Conservation (phyloP, 306 rosid species). For the Corylus avellana region DNA sequence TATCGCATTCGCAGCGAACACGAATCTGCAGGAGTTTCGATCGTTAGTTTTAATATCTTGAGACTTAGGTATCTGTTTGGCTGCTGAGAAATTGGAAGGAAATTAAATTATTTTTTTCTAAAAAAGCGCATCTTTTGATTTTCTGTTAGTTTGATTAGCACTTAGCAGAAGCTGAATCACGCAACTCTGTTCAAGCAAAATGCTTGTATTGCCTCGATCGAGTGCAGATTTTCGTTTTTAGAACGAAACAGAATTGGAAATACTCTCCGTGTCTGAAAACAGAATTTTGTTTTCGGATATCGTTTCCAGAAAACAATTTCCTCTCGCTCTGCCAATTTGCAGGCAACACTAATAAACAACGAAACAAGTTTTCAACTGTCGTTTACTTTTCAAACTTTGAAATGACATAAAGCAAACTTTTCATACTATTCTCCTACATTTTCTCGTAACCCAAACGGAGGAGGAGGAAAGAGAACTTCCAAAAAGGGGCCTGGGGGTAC, state of each 20-base stretch:
- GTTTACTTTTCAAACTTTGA: not conserved
- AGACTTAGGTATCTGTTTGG: constrained; percentile 1
- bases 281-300: not conserved
- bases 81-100: constrained; percentile 8
- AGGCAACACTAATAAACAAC: too few relatives aligned
- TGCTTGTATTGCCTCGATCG: not conserved
- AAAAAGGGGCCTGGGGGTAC: constrained; percentile 26
- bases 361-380: too few relatives aligned
- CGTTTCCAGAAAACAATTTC: not conserved
- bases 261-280: not conserved
- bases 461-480: too few relatives aligned
- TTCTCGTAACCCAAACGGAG: constrained; percentile 9
- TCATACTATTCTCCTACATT: not conserved
- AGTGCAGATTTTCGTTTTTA: not conserved
- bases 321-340: not conserved
- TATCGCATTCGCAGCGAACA: constrained; percentile 82
- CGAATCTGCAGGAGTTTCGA: constrained; percentile 54
- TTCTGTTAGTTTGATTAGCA: not conserved
- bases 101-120: not conserved
- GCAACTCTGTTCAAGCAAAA: not conserved
- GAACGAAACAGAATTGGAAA: not conserved
- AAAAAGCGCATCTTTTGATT: not conserved
- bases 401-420: not conserved
- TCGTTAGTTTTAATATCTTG: not conserved
- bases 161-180: not conserved